Conservation (phyloP, 2,329 filamentous ascomycete genomes). For the Penicillium sp. region DNA sequence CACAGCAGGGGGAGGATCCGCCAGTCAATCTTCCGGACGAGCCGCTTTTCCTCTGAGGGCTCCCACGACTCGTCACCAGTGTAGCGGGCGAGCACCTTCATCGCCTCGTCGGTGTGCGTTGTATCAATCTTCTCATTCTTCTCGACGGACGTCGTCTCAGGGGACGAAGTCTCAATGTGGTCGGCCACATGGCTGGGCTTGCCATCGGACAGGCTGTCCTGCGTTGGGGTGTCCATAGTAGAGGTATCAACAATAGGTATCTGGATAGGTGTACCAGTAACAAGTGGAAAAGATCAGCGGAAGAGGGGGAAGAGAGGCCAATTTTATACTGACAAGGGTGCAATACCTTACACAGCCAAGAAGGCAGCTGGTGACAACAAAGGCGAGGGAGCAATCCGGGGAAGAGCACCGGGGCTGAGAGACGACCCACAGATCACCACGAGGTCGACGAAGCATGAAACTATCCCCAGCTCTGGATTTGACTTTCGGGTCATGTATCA, state of each 20-base stretch:
- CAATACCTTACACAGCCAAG: background rate
- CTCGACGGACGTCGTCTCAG: background rate
- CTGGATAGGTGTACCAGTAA: background rate
- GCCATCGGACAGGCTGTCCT: conserved; percentile 21
- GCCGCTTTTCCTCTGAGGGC: conserved; percentile 47
- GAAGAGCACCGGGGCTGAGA: background rate
- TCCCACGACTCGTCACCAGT: conserved; percentile 51
- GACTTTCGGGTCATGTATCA: conserved; percentile 4
- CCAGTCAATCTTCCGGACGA: conserved; percentile 51
- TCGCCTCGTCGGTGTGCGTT: conserved; percentile 45
- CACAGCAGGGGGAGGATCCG: conserved; percentile 54
- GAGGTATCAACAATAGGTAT: background rate
- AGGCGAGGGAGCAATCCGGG: conserved; percentile 1
- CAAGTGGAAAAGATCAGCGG: background rate
- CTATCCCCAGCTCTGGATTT: conserved; percentile 6
- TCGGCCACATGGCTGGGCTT: conserved; percentile 13
- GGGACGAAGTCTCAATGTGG: conserved; percentile 8
- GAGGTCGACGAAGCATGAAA: background rate
- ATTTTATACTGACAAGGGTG: background rate
- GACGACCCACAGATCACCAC: background rate
- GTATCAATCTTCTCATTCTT: conserved; percentile 34
- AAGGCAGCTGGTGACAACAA: background rate
- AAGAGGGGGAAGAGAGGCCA: background rate
- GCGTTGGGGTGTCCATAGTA: conserved; percentile 4
- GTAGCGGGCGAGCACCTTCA: conserved; percentile 49